Percentiles rank a stretch among this genome's conserved stretches.
These are phyloP conservation scores for Mycena sp. DNA, from an alignment of 1,284 basidiomycete species.

Conservation along the genomic window DNA sequence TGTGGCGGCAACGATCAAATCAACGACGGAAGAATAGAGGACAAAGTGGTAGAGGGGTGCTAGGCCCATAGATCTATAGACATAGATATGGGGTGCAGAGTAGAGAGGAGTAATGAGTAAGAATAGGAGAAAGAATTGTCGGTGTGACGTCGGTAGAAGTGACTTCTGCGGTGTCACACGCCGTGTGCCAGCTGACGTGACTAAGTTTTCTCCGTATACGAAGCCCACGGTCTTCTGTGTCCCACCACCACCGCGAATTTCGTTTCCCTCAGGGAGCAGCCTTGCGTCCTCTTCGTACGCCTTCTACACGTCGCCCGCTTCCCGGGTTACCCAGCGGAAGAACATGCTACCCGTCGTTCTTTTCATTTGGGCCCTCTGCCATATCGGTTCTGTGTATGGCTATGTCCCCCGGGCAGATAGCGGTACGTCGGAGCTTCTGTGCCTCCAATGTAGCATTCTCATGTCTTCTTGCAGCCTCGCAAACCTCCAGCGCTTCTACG, in stretches of 20 bases:
- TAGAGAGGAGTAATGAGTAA: no score
- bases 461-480: not conserved
- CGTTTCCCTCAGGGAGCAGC: not conserved
- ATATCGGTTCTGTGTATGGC: constrained; percentile 20
- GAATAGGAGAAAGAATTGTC: not conserved
- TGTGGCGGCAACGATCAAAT: no score
- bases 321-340: constrained; percentile 2
- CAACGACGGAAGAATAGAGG: no score
- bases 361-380: constrained; percentile 25
- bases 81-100: no score
- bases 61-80: no score
- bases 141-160: constrained; percentile 15
- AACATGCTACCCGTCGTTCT: constrained; percentile 27
- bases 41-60: no score
- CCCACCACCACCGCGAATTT: constrained; percentile 13
- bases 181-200: not conserved
- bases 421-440: constrained; percentile 14
- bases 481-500: not conserved
- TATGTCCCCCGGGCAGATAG: not conserved
- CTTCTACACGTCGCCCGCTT: not conserved
- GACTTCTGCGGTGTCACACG: not conserved
- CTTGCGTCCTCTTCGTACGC: not conserved
- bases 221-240: constrained; percentile 11
- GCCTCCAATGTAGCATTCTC: not conserved
- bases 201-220: not conserved